These are phyloP conservation scores for Ganoderma boninense DNA, from an alignment of 1,284 basidiomycete species.

Conservation along the genomic window DNA sequence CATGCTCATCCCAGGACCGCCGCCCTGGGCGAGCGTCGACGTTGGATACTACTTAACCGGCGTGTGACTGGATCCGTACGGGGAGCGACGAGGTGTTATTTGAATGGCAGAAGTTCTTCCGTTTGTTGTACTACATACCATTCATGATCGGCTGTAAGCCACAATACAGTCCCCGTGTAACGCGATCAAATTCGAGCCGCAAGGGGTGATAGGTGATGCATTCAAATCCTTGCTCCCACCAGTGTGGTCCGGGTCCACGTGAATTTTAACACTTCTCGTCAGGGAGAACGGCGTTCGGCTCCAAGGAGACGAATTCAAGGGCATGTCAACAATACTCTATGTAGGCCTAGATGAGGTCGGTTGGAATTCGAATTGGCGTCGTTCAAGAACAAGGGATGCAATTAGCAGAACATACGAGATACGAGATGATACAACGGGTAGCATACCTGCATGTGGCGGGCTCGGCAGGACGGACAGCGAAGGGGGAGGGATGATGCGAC, in stretches of 20 bases:
- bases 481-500: not conserved
- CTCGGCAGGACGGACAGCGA: not conserved
- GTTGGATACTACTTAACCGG: not conserved
- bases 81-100: not conserved
- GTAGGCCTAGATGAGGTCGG: not conserved
- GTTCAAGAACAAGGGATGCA: not conserved
- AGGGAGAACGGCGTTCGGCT: not conserved
- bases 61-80: not conserved
- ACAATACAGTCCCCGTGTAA: not conserved
- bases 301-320: slow-evolving; percentile 1
- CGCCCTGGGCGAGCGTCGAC: not conserved
- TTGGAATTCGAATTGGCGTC: not conserved
- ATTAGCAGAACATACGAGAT: not conserved
- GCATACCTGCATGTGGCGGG: not conserved
- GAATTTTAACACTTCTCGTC: not conserved
- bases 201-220: not conserved
- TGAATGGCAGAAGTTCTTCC: not conserved
- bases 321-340: not conserved
- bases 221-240: not conserved
- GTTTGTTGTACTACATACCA: not conserved
- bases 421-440: not conserved
- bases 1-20: not conserved
- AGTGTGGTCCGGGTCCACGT: not conserved
- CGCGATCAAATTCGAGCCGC: not conserved
- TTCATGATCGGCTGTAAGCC: not conserved